Percentiles rank a stretch among this genome's conserved stretches.
These are phyloP conservation scores for Apophysomyces sp. DNA, from an alignment of 371 early-diverging fungal species.

Conservation along the genomic window DNA sequence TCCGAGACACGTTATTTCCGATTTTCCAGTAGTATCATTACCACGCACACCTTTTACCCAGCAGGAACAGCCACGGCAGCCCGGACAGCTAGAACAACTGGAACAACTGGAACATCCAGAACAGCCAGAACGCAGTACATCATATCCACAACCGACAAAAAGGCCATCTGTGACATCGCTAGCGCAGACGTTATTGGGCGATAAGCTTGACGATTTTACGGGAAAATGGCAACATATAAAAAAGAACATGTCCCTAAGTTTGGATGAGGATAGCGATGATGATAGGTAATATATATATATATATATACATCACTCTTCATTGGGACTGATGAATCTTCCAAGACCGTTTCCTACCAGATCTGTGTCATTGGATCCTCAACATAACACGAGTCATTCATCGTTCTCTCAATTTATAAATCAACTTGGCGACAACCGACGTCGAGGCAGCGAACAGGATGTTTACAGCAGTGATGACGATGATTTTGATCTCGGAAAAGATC, in stretches of 20 bases:
- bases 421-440: background rate
- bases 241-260: conserved; percentile 44
- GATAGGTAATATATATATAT: no score
- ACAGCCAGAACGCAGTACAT: background rate
- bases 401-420: background rate
- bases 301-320: background rate
- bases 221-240: conserved; percentile 45
- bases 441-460: background rate
- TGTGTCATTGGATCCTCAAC: background rate
- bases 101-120: no score
- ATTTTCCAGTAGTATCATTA: background rate
- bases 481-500: background rate
- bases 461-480: background rate
- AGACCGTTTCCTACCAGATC: background rate
- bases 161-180: conserved; percentile 27
- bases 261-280: conserved; percentile 34
- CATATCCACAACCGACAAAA: background rate
- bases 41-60: background rate
- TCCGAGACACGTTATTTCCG: background rate
- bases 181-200: conserved; percentile 37
- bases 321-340: background rate
- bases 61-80: background rate
- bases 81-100: background rate
- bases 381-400: background rate
- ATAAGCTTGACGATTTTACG: conserved; percentile 41